Evolutionary conservation across 257 asterid species (phyloP).

Genomic region (Lavandula angustifolia): DNA sequence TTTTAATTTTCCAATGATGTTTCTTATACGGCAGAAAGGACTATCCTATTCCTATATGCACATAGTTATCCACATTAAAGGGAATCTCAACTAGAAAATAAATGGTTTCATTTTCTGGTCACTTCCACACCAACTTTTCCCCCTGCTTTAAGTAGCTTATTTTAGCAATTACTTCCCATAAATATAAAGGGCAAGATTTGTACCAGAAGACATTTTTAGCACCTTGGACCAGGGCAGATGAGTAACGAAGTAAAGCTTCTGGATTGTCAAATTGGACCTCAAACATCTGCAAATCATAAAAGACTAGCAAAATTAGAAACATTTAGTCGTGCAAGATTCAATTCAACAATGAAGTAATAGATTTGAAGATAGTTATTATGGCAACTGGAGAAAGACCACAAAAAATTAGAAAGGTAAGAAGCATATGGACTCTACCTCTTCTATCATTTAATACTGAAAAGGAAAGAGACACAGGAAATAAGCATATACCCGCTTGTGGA

Average conservation of each 20-base stretch:
- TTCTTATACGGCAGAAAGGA: background rate
- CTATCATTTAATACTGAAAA: background rate
- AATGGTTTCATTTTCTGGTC: background rate
- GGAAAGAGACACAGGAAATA: background rate
- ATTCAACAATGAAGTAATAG: background rate
- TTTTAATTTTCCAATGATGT: background rate
- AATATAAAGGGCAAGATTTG: constrained; percentile 30
- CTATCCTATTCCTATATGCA: background rate
- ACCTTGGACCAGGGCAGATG: constrained; percentile 86
- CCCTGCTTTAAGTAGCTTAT: background rate
- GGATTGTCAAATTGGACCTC: constrained; percentile 72
- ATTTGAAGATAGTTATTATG: background rate
- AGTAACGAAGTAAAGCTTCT: constrained; percentile 68
- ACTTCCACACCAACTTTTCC: background rate
- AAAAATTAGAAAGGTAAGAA: background rate
- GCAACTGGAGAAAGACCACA: constrained; percentile 9
- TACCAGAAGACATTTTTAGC: constrained; percentile 94
- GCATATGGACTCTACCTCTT: too few species aligned
- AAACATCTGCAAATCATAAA: constrained; percentile 54
- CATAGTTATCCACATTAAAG: background rate
- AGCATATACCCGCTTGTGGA: constrained; percentile 77
- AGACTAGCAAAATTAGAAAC: background rate
- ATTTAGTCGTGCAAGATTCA: constrained; percentile 15
- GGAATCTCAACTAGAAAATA: background rate
- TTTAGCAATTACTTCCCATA: constrained; percentile 20